Percentiles rank a stretch among this genome's conserved stretches.
Evolutionary conservation across 805 yeast species (phyloP).

Genomic region (Komagataella populi): DNA sequence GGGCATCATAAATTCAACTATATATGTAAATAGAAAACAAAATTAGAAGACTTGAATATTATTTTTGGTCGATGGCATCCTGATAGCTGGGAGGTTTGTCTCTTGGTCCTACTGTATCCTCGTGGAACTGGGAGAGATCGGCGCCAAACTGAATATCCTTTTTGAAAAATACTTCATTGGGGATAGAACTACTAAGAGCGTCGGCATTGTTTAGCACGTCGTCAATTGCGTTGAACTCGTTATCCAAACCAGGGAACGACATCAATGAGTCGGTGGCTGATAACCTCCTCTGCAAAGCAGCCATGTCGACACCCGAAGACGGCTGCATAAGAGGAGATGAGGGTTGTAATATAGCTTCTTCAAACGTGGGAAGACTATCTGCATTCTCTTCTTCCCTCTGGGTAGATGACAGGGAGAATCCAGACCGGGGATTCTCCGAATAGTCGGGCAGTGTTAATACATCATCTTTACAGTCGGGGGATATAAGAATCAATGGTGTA

Average conservation of each 20-base stretch:
- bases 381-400: slow-evolving; percentile 13
- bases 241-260: background rate
- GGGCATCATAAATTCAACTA: background rate
- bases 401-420: background rate
- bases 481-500: slow-evolving; percentile 51
- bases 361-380: slow-evolving; percentile 43
- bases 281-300: background rate
- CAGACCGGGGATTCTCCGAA: slow-evolving; percentile 6
- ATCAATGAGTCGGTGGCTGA: background rate
- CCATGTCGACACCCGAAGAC: background rate
- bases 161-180: background rate
- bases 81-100: slow-evolving; percentile 2
- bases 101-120: background rate
- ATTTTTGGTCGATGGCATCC: background rate
- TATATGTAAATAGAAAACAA: background rate
- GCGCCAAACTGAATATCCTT: background rate
- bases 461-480: slow-evolving; percentile 21
- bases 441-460: slow-evolving; percentile 25
- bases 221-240: background rate
- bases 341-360: slow-evolving; percentile 41
- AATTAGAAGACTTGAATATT: background rate
- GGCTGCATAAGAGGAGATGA: slow-evolving; percentile 26
- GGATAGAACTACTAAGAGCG: background rate
- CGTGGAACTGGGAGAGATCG: background rate
- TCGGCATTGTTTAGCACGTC: background rate